Evolutionary conservation across 371 early-diverging fungal species (phyloP).

Genomic region (Gilbertella persicaria): DNA sequence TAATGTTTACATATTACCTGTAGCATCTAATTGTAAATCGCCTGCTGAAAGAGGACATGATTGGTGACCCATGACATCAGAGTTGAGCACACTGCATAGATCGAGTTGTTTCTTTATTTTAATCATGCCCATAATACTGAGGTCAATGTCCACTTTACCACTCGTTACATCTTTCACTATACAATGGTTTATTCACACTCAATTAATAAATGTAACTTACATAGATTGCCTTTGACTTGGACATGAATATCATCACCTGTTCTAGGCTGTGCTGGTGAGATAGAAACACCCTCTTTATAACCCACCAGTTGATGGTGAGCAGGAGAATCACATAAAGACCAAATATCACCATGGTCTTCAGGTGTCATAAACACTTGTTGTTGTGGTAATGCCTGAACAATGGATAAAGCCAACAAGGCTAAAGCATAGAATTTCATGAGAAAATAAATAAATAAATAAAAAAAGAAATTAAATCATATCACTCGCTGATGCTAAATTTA

Average conservation of each 20-base stretch:
- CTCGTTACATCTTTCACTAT: slow-evolving; percentile 38
- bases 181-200: not conserved
- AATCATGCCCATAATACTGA: slow-evolving; percentile 46
- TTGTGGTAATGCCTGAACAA: slow-evolving; percentile 9
- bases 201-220: slow-evolving; percentile 13
- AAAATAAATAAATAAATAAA: not conserved
- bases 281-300: slow-evolving; percentile 41
- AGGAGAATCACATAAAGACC: slow-evolving; percentile 45
- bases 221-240: slow-evolving; percentile 40
- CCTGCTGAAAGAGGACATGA: slow-evolving; percentile 40
- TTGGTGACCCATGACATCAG: slow-evolving; percentile 42
- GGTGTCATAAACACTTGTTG: slow-evolving; percentile 26
- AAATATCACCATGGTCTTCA: slow-evolving; percentile 44
- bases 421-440: not conserved
- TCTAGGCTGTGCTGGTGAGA: slow-evolving; percentile 38
- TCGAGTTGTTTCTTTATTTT: slow-evolving; percentile 49
- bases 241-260: slow-evolving; percentile 45
- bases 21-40: slow-evolving; percentile 40
- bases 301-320: slow-evolving; percentile 35
- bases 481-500: no score
- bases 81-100: slow-evolving; percentile 35
- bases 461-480: no score
- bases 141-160: slow-evolving; percentile 43
- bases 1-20: no score
- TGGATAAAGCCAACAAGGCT: not conserved